phyloP scores from a whole-genome alignment of 768 basidiomycete species.

The Hygrocybe coccinea region DNA sequence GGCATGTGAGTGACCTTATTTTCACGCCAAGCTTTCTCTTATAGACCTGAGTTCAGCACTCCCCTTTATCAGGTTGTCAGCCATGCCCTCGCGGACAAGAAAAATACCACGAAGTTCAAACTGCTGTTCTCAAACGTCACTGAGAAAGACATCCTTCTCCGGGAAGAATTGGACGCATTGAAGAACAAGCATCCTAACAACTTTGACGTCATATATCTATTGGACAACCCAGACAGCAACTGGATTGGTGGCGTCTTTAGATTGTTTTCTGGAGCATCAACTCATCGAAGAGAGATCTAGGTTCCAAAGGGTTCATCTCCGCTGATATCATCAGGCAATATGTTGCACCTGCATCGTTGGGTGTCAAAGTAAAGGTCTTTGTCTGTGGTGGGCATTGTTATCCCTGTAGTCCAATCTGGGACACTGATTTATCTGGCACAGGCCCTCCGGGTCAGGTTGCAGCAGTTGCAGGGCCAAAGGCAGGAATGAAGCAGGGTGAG shows the following conservation, averaged over 20 bases:
- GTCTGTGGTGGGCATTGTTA: conserved; percentile 63
- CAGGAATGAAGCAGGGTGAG: conserved; percentile 80
- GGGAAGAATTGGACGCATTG: conserved; percentile 67
- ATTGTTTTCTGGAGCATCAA: conserved; percentile 5
- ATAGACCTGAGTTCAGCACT: conserved; percentile 43
- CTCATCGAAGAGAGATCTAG: conserved; percentile 26
- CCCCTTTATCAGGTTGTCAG: conserved; percentile 79
- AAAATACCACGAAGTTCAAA: conserved; percentile 92
- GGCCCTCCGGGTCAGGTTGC: conserved; percentile 87
- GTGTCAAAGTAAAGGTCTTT: conserved; percentile 82
- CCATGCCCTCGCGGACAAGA: conserved; percentile 63
- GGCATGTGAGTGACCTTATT: conserved; percentile 64
- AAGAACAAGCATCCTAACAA: conserved; percentile 63
- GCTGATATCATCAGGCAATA: conserved; percentile 69
- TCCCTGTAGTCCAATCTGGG: conserved; percentile 5
- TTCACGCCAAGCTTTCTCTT: background rate
- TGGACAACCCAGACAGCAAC: conserved; percentile 65
- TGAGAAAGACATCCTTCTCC: conserved; percentile 85
- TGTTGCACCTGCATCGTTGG: conserved; percentile 56
- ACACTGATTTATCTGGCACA: conserved; percentile 18
- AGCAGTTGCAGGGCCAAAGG: conserved; percentile 86
- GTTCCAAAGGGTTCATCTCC: conserved; percentile 70
- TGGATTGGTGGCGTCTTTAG: conserved; percentile 49
- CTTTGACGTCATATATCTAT: conserved; percentile 78
- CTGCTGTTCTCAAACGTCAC: conserved; percentile 88